Conservation (phyloP, 345 rosid genomes). For the Iberis pinnata region DNA sequence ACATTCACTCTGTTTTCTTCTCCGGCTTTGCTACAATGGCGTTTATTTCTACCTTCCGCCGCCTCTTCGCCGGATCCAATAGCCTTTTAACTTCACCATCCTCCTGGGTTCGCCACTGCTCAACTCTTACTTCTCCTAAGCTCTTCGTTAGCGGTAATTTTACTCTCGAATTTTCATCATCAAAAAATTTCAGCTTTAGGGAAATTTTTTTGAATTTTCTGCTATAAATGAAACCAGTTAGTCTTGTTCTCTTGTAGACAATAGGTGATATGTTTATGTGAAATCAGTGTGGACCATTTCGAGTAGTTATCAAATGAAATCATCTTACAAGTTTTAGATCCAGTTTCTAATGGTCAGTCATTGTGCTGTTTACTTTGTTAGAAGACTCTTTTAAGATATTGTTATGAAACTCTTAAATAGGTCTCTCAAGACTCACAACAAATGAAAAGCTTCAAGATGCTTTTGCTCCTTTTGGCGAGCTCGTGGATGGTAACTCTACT, state of each 20-base stretch:
- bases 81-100: conserved; percentile 30
- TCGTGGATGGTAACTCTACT: conserved; percentile 48
- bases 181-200: background rate
- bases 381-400: too few relatives aligned
- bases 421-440: conserved; percentile 65
- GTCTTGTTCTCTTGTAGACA: too few relatives aligned
- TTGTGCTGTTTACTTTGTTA: background rate
- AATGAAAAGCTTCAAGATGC: conserved; percentile 72
- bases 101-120: conserved; percentile 34
- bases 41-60: conserved; percentile 44
- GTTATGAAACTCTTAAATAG: conserved; percentile 42
- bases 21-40: conserved; percentile 41
- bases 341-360: too few relatives aligned
- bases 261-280: too few relatives aligned
- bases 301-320: too few relatives aligned
- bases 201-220: background rate
- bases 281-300: too few relatives aligned
- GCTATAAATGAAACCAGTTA: too few relatives aligned
- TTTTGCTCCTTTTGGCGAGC: conserved; percentile 66
- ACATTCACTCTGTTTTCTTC: background rate
- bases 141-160: conserved; percentile 70
- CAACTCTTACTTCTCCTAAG: conserved; percentile 72
- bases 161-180: background rate
- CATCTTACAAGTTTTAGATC: too few relatives aligned
- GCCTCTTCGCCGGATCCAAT: conserved; percentile 31